Evolutionary conservation across 2,329 filamentous ascomycete species (phyloP).

Genomic region (Calonectria pauciramosa): DNA sequence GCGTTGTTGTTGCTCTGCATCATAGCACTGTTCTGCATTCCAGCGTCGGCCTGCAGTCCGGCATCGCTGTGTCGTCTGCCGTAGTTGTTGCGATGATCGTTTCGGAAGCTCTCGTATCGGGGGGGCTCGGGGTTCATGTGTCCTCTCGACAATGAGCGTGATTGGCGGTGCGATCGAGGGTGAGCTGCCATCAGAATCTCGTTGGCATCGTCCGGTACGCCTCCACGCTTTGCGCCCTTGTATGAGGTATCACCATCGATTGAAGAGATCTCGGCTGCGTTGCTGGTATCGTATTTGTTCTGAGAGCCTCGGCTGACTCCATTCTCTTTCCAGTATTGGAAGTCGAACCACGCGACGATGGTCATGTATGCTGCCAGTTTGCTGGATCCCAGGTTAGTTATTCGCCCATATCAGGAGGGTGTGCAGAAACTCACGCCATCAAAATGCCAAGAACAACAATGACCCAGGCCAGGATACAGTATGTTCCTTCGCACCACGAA

Average conservation of each 20-base stretch:
- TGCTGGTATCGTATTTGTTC: slow-evolving; percentile 1
- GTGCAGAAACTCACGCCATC: not conserved
- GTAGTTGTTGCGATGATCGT: not conserved
- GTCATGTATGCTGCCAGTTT: slow-evolving; percentile 13
- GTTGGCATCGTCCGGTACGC: not conserved
- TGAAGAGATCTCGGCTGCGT: slow-evolving; percentile 8
- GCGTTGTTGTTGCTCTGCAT: not conserved
- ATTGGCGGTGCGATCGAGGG: not conserved
- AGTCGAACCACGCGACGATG: slow-evolving; percentile 7
- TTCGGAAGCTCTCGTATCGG: slow-evolving; percentile 1
- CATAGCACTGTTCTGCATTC: not conserved
- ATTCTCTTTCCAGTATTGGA: slow-evolving; percentile 5
- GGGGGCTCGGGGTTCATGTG: not conserved
- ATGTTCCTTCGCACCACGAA: slow-evolving; percentile 19
- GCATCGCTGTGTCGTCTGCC: slow-evolving; percentile 12
- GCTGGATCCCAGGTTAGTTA: not conserved
- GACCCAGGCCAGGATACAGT: slow-evolving; percentile 27
- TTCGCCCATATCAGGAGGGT: not conserved
- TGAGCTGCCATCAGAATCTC: slow-evolving; percentile 5
- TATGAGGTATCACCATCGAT: slow-evolving; percentile 5
- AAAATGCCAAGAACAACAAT: slow-evolving; percentile 13
- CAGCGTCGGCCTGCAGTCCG: not conserved
- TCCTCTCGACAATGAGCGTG: not conserved
- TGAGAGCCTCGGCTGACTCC: not conserved
- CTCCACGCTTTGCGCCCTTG: not conserved